Evolutionary conservation across 441 rosid species (phyloP).

Genomic region (Pelargonium exstipulatum): DNA sequence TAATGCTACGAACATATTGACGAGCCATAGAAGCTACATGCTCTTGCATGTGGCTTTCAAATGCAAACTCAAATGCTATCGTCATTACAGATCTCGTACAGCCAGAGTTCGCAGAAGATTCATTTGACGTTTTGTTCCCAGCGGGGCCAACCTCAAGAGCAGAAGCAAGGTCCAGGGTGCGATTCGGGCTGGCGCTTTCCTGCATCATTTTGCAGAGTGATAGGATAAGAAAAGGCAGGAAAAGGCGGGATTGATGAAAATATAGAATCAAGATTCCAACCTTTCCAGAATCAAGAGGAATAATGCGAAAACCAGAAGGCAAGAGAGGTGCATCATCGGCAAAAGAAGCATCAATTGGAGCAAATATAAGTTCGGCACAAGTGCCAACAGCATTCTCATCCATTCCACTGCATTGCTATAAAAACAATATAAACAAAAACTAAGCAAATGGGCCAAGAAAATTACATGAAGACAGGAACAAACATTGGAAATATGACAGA

Average conservation of each 20-base stretch:
- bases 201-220: slow-evolving; percentile 42
- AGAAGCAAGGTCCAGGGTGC: slow-evolving; percentile 87
- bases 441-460: neutral
- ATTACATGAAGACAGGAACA: neutral
- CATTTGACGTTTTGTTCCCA: slow-evolving; percentile 43
- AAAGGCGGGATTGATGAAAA: neutral
- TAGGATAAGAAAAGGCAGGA: neutral
- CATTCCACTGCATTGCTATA: slow-evolving; percentile 83
- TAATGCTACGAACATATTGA: slow-evolving; percentile 81
- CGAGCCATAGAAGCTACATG: slow-evolving; percentile 96
- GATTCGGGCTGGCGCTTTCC: slow-evolving; percentile 45
- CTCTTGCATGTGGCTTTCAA: slow-evolving; percentile 75
- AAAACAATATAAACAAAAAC: neutral
- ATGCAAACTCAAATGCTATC: slow-evolving; percentile 94
- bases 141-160: slow-evolving; percentile 82
- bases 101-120: slow-evolving; percentile 39
- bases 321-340: slow-evolving; percentile 92
- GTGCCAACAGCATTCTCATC: slow-evolving; percentile 90
- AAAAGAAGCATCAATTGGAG: slow-evolving; percentile 93
- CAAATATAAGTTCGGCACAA: slow-evolving; percentile 88
- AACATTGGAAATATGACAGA: too few relatives aligned
- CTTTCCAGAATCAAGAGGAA: slow-evolving; percentile 78
- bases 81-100: slow-evolving; percentile 70
- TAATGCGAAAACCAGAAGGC: slow-evolving; percentile 94
- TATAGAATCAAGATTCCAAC: slow-evolving; percentile 28